Evolutionary conservation across 176 grass and related monocot species (phyloP).

Genomic region (Poa pratensis): DNA sequence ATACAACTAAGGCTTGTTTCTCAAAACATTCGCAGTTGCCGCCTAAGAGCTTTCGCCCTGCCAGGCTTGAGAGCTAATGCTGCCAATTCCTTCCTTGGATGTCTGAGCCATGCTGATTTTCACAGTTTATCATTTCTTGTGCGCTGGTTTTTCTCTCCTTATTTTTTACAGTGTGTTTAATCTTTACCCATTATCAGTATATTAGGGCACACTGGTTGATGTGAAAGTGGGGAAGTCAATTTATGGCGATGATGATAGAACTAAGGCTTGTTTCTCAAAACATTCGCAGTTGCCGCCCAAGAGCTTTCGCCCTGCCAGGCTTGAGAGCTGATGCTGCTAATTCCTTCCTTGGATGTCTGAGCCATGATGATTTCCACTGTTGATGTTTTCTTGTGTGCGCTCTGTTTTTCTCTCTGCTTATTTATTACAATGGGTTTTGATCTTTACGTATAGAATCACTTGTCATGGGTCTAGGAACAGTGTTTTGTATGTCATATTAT

Average conservation of each 20-base stretch:
- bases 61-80: conserved; percentile 68
- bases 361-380: neutral
- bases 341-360: conserved; percentile 43
- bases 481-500: too few relatives aligned
- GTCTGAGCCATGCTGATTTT: conserved; percentile 35
- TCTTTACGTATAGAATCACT: too few relatives aligned
- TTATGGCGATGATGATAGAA: conserved; percentile 23
- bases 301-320: conserved; percentile 63
- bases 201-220: neutral
- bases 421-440: too few relatives aligned
- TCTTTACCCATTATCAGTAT: too few relatives aligned
- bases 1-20: conserved; percentile 63
- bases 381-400: conserved; percentile 61
- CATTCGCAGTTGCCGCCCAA: conserved; percentile 73
- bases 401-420: too few relatives aligned
- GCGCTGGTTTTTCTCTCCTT: too few relatives aligned
- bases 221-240: neutral
- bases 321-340: conserved; percentile 68
- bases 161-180: too few relatives aligned
- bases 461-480: too few relatives aligned
- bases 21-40: conserved; percentile 74
- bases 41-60: conserved; percentile 64
- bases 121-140: neutral
- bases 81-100: conserved; percentile 67
- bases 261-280: conserved; percentile 70